Base-by-base conservation (phyloP, 2,329 filamentous ascomycete genomes). In the Aspergillus sp. region DNA sequence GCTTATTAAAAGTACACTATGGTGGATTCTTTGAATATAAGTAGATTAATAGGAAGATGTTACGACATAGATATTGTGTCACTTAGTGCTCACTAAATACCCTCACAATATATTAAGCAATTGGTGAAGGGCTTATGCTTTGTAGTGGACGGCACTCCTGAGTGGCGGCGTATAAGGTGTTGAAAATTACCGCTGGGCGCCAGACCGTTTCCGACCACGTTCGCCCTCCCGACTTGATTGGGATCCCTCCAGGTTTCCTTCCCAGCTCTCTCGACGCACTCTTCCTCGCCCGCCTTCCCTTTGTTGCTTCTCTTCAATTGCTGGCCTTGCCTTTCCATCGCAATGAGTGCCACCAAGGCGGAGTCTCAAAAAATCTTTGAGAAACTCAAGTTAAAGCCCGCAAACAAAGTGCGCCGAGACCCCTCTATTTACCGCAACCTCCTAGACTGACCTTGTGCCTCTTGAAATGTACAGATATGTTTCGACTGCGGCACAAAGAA, bases 401-500 rank as follows among this genome's bases (percentile, higher is more conserved):
- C 93, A 61, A 99, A 99, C 82, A 96, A 96, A 85, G 93, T 95
- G 79, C 70, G 82, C 67, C 64, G 64, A 58, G 61, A 62, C 67
- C 69, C 68, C 65, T 68, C 63, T 58, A 66, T 59, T 55, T 56
- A 57, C 55, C 52, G 47, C 54, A 51, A 55, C 50, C 33, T 50
- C 19, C 40, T 21, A 39, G 23, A 14, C 51, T 51, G 31, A 54
- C 45, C 23, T 19, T 41, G 50, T 35, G 11, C n/a, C 33, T 15
- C 11, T 37, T 33, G 21, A 23, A 52, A 35, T 50, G 23, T 23
- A 52, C 69, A 96, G 93, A 86, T 96, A 81, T 99, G 95, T 84
- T 99, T 99, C 79, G 95, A 99, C 80, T 99, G 95, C 78, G 88
- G 90, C 74, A 90, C 92, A 70, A 98, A 98, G 80, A 97, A 97